Evolutionary conservation across 345 rosid genomes (phyloP).

Genomic region (Brassica incana): DNA sequence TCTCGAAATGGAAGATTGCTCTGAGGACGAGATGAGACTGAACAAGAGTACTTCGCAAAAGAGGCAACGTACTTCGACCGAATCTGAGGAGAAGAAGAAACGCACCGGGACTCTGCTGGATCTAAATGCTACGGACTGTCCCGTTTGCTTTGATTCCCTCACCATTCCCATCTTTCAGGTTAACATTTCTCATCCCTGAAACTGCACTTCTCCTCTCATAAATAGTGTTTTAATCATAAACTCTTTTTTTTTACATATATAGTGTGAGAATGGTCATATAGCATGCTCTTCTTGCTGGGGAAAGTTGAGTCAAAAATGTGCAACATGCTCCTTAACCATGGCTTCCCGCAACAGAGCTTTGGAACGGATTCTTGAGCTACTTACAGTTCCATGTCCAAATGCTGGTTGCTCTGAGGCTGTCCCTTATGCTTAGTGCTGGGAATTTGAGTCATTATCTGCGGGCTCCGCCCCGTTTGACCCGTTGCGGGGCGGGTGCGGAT

Average conservation of each 20-base stretch:
- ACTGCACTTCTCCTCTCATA: too few relatives aligned
- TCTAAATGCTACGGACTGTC: not conserved
- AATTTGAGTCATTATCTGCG: too few relatives aligned
- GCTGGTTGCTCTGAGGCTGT: not conserved
- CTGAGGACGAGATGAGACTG: too few relatives aligned
- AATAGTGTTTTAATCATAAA: too few relatives aligned
- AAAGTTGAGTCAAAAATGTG: not conserved
- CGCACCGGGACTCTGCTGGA: not conserved
- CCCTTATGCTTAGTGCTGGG: not conserved
- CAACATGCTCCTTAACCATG: not conserved
- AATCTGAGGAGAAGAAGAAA: not conserved
- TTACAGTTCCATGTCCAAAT: not conserved
- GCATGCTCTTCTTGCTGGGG: not conserved
- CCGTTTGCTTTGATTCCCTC: not conserved
- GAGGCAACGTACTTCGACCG: not conserved
- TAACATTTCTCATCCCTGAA: not conserved
- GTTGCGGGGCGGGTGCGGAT: too few relatives aligned
- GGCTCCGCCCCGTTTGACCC: too few relatives aligned
- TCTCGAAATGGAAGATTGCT: too few relatives aligned
- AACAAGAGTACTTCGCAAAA: not conserved
- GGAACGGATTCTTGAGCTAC: not conserved
- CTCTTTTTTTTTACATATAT: not conserved
- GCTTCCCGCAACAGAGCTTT: not conserved
- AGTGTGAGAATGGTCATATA: constrained; percentile 2
- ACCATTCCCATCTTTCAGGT: constrained; percentile 11